These are phyloP conservation scores for Paecilomyces formosus DNA, from an alignment of 2,329 filamentous ascomycete genomes.

Conservation along the genomic window DNA sequence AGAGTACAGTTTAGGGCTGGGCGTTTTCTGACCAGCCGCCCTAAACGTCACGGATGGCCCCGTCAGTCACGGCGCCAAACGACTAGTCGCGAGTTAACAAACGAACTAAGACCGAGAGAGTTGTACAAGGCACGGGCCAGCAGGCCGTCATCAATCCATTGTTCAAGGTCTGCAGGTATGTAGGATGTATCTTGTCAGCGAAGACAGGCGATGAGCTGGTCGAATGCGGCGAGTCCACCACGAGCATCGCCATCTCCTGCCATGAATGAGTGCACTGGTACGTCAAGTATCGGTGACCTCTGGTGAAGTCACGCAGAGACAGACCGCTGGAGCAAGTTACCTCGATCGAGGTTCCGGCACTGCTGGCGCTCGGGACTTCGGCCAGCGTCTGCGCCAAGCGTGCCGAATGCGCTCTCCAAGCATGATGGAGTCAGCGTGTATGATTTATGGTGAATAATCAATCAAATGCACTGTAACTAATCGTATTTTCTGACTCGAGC, in stretches of 20 bases:
- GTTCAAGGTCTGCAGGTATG: too few species aligned
- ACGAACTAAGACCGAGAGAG: background rate
- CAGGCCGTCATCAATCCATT: background rate
- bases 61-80: background rate
- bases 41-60: background rate
- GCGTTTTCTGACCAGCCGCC: background rate
- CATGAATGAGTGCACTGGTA: background rate
- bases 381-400: background rate
- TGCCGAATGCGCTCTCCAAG: background rate
- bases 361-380: background rate
- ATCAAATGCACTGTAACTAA: too few species aligned
- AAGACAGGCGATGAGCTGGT: background rate
- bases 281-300: background rate
- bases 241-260: background rate
- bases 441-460: too few species aligned
- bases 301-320: background rate
- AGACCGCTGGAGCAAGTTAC: background rate
- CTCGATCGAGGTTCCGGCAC: background rate
- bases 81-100: too few species aligned
- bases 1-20: background rate
- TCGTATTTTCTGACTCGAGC: too few species aligned
- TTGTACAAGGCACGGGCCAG: background rate
- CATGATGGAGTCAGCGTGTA: too few species aligned
- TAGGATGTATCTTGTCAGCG: too few species aligned
- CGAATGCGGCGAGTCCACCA: background rate